These are phyloP conservation scores for Ophiocordyceps sinensis DNA, from an alignment of 2,329 filamentous ascomycete genomes.

Conservation along the genomic window DNA sequence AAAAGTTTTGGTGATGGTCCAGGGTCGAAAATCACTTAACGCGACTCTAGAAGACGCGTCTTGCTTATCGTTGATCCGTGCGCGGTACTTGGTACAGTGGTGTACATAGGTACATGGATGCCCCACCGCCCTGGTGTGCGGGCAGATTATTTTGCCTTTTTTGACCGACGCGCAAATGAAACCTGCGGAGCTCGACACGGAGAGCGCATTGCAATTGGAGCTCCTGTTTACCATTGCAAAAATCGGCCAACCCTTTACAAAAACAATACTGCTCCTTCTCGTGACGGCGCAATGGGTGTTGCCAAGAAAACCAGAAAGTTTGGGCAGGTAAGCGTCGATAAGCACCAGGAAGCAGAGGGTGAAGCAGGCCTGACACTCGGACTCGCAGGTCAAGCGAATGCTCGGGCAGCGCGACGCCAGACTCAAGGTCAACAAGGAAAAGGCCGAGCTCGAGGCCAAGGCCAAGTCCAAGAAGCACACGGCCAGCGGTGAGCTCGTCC, in stretches of 20 bases:
- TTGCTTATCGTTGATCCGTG: neutral
- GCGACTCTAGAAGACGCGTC: conserved; percentile 21
- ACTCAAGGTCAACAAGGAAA: conserved; percentile 66
- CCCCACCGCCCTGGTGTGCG: no score
- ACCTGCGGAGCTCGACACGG: no score
- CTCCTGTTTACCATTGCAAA: no score
- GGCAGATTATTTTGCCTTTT: no score
- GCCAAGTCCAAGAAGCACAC: conserved; percentile 43
- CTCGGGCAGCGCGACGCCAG: conserved; percentile 70
- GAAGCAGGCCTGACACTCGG: conserved; percentile 3
- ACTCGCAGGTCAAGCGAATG: conserved; percentile 56
- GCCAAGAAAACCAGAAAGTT: conserved; percentile 90
- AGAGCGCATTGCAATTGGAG: no score
- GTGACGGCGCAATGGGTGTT: conserved; percentile 53
- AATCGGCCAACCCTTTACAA: no score
- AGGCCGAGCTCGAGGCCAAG: conserved; percentile 42
- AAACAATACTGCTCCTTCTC: neutral
- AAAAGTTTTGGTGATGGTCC: conserved; percentile 5
- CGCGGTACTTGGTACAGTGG: no score
- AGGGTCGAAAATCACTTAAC: conserved; percentile 18
- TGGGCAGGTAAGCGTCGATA: conserved; percentile 39
- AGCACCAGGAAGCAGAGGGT: neutral
- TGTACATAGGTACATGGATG: no score
- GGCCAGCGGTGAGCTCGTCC: conserved; percentile 45
- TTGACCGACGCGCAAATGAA: no score